Evolutionary conservation across 2,329 filamentous ascomycete genomes (phyloP).

Genomic region (Berkeleyomyces basicola): DNA sequence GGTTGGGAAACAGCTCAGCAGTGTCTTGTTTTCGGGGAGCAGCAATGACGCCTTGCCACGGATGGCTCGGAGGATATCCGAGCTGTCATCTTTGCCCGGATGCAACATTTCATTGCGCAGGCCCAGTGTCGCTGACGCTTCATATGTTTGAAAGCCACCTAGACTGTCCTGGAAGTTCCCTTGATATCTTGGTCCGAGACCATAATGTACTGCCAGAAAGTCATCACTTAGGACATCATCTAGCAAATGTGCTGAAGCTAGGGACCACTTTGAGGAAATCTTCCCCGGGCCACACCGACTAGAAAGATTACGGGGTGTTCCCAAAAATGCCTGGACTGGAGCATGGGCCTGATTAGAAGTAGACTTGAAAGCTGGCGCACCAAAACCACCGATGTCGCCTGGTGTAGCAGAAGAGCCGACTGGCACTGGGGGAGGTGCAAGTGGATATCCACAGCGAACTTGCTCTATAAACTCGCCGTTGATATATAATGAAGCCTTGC

Average conservation of each 20-base stretch:
- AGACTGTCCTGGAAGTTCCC: conserved; percentile 96
- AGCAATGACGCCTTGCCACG: conserved; percentile 68
- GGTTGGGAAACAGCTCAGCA: conserved; percentile 69
- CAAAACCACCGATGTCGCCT: conserved; percentile 16
- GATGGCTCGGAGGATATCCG: conserved; percentile 81
- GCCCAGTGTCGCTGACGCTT: conserved; percentile 77
- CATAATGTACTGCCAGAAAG: conserved; percentile 75
- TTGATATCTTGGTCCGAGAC: conserved; percentile 77
- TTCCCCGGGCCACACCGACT: conserved; percentile 55
- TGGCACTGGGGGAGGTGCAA: conserved; percentile 47
- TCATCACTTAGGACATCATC: conserved; percentile 82
- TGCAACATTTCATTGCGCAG: conserved; percentile 82
- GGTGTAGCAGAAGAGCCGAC: conserved; percentile 42
- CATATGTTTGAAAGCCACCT: conserved; percentile 90
- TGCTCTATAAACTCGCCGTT: conserved; percentile 91
- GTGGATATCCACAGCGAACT: conserved; percentile 74
- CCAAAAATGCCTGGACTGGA: conserved; percentile 64
- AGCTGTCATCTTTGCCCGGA: conserved; percentile 75
- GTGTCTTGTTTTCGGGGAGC: conserved; percentile 62
- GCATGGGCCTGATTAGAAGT: background rate
- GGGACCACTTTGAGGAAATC: conserved; percentile 66
- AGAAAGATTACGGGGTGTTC: conserved; percentile 79
- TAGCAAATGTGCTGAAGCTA: conserved; percentile 79
- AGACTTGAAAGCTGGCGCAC: background rate
- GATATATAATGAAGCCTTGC: conserved; percentile 76